Conservation (phyloP, 768 basidiomycete genomes). For the Amanita subjunquillea region DNA sequence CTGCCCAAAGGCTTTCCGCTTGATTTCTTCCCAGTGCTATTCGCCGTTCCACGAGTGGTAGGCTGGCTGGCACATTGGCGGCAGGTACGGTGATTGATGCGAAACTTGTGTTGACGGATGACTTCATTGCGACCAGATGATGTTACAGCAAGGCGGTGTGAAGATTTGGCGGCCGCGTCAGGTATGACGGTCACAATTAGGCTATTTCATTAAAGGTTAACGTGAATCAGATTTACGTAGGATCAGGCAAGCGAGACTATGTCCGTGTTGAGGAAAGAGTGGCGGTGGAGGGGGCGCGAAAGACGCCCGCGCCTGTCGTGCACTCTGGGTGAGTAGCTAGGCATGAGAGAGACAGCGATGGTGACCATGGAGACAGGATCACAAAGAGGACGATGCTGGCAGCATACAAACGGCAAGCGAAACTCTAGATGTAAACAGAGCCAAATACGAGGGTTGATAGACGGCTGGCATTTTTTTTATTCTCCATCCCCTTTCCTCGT, state of each 20-base stretch:
- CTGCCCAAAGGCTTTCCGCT: conserved; percentile 48
- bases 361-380: conserved; percentile 30
- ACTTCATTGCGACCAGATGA: conserved; percentile 47
- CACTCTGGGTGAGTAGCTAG: conserved; percentile 64
- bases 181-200: conserved; percentile 26
- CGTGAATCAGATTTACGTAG: conserved; percentile 60
- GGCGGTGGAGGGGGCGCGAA: conserved; percentile 40
- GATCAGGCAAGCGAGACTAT: conserved; percentile 65
- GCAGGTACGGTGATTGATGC: conserved; percentile 34
- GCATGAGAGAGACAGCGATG: not conserved
- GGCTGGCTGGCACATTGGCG: conserved; percentile 94
- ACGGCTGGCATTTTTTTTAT: not conserved
- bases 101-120: not conserved
- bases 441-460: not conserved
- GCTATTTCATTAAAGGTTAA: conserved; percentile 4
- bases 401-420: conserved; percentile 41
- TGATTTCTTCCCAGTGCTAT: conserved; percentile 91
- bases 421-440: conserved; percentile 22
- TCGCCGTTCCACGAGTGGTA: conserved; percentile 85
- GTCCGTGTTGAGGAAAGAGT: conserved; percentile 52
- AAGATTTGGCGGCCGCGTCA: conserved; percentile 91
- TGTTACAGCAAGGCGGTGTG: conserved; percentile 81
- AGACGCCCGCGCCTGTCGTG: conserved; percentile 50
- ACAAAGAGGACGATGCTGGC: conserved; percentile 60
- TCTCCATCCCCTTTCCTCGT: conserved; percentile 14